Evolutionary conservation across 495 filamentous ascomycete genomes (phyloP), one percentile per base, ranked within the genome.

Genomic region (Talaromyces ruber): DNA sequence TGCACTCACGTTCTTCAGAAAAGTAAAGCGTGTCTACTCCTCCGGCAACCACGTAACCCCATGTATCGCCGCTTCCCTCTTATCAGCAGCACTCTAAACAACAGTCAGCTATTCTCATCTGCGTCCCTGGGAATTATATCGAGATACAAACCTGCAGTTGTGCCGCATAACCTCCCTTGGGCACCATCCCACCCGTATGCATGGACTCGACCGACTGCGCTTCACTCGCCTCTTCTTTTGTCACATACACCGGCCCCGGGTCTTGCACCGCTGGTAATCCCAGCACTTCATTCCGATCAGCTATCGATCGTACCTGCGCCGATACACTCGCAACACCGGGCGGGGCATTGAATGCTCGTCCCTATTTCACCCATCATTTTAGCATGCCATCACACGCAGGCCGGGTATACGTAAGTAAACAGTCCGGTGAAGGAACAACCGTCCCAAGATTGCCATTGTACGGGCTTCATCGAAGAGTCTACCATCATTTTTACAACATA

Each of bases 271-370:
- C 63, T 28, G 69, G 67, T 0, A 74, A 58, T 1, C 68, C 67
- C 22, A 71, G 58, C 0, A 62, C 64, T 32, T 77, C 73, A 39
- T 75, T 75, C n/a, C 66, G 71, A 55, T 74, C 69, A 8, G 74
- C 74, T 39, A 77, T 73, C 1, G 69, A 70, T 16, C 71, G 68
- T 22, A 75, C 64, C 45, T 75, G 74, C 1, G 70, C 67, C 0
- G 72, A 67, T 2, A 75, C 61, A 1, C 69, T 73, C 29, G 68
- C 72, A 11, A 67, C 55, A 6, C 71, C 71, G 1, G 72, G 73
- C 4, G 69, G 67, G 54, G 64, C 62, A 39, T 74, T 71, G 59
- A 77, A 77, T 8, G 74, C 74, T 22, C 72, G 72, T 12, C 68
- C 71, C 73, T 77, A 47, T 2, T 8, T 6, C 18, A 22, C n/a